A percentile compares a stretch with the other conserved stretches of the same genome.
phyloP scores from a whole-genome alignment of 192 early-diverging fungal genomes.

The Glomus cerebriforme region DNA sequence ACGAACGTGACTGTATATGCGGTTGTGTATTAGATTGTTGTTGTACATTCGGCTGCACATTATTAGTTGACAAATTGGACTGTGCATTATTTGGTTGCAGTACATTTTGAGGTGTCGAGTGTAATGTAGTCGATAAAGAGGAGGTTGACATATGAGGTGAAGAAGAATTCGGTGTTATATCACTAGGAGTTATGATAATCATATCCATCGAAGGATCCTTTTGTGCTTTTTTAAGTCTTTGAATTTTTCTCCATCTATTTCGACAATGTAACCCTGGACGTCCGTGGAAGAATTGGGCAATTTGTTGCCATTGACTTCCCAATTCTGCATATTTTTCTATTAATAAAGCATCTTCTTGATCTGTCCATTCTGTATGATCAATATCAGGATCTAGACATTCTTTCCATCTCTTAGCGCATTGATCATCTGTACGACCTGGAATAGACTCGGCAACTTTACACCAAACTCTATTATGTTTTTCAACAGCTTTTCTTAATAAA shows the following conservation, averaged over 20 bases:
- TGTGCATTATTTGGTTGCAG: background rate
- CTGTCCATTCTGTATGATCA: slow-evolving; percentile 11
- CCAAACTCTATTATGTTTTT: slow-evolving; percentile 77
- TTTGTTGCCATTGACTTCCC: slow-evolving; percentile 81
- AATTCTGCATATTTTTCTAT: slow-evolving; percentile 41
- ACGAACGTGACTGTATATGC: background rate
- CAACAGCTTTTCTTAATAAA: slow-evolving; percentile 68
- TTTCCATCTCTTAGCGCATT: slow-evolving; percentile 89
- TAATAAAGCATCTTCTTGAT: slow-evolving; percentile 19
- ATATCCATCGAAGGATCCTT: background rate
- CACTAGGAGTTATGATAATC: background rate
- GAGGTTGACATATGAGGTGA: background rate
- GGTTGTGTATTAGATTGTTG: slow-evolving; percentile 6
- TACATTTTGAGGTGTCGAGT: background rate
- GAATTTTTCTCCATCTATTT: slow-evolving; percentile 62
- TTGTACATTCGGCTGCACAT: background rate
- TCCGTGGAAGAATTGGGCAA: slow-evolving; percentile 71
- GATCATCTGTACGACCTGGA: slow-evolving; percentile 80
- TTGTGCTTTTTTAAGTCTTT: slow-evolving; percentile 24
- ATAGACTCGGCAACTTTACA: slow-evolving; percentile 78
- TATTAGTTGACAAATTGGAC: background rate
- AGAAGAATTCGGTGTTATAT: background rate
- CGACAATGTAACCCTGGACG: slow-evolving; percentile 77
- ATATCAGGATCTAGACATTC: slow-evolving; percentile 56
- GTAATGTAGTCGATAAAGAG: background rate